These are phyloP conservation scores for Aspergillus viridinutans DNA, from an alignment of 2,329 filamentous ascomycete genomes.

Conservation along the genomic window DNA sequence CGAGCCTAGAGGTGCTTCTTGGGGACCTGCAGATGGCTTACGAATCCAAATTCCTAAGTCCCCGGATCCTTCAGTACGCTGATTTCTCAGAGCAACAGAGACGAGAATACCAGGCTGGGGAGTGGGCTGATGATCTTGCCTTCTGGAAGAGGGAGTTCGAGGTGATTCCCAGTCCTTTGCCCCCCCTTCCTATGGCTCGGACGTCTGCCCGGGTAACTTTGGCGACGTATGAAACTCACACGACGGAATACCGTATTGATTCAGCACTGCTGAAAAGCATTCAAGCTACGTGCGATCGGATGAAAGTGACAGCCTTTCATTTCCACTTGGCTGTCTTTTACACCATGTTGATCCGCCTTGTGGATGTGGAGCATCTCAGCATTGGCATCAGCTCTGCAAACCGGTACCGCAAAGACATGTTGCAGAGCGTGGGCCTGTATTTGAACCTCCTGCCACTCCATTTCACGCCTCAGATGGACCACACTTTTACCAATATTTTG, in stretches of 20 bases:
- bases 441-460: conserved; percentile 49
- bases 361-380: conserved; percentile 35
- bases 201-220: neutral
- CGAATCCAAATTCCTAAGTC: conserved; percentile 20
- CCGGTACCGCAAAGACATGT: conserved; percentile 27
- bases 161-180: neutral
- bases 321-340: conserved; percentile 43
- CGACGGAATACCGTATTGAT: neutral
- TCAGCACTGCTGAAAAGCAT: neutral
- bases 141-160: conserved; percentile 17
- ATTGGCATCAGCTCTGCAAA: conserved; percentile 49
- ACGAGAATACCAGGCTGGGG: conserved; percentile 22
- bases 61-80: conserved; percentile 28
- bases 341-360: conserved; percentile 32
- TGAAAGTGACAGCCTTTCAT: conserved; percentile 36
- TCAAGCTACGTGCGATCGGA: neutral
- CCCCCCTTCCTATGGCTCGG: neutral
- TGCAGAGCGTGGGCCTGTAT: conserved; percentile 43
- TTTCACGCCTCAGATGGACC: conserved; percentile 21
- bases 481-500: conserved; percentile 31
- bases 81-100: conserved; percentile 34
- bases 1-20: conserved; percentile 43
- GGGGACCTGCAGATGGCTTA: conserved; percentile 45
- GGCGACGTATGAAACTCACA: neutral
- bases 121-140: conserved; percentile 20